Evolutionary conservation across 805 yeast genomes (phyloP).

Genomic region (Ogataea paradorogensis): DNA sequence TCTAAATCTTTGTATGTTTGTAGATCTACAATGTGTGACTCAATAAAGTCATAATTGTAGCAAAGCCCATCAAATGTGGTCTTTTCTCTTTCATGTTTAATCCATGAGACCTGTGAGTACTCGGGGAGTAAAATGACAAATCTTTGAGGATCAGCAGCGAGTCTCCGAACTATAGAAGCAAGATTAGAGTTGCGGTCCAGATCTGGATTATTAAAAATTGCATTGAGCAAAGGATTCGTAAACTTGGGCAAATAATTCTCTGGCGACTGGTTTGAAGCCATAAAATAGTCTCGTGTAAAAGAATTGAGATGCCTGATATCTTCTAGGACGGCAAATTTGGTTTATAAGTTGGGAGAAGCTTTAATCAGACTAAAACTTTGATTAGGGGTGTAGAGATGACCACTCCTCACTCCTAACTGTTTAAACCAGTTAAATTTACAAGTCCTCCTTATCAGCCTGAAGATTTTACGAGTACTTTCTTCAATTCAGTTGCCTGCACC

Average conservation of each 20-base stretch:
- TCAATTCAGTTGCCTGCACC: no score
- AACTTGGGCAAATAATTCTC: slow-evolving; percentile 44
- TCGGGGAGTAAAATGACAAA: slow-evolving; percentile 64
- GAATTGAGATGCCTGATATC: no score
- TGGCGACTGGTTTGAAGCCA: neutral
- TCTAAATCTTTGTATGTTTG: slow-evolving; percentile 27
- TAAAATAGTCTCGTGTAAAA: neutral
- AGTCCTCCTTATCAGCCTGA: no score
- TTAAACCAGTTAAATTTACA: no score
- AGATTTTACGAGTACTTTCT: no score
- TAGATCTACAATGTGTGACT: slow-evolving; percentile 50
- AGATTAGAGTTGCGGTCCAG: slow-evolving; percentile 43
- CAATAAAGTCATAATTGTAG: slow-evolving; percentile 56
- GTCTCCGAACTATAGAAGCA: slow-evolving; percentile 42
- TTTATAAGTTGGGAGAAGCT: no score
- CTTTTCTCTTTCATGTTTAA: slow-evolving; percentile 36
- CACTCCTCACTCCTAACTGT: no score
- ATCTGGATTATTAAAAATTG: slow-evolving; percentile 62
- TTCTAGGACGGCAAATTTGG: no score
- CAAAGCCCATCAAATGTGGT: slow-evolving; percentile 43
- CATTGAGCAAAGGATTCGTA: slow-evolving; percentile 61
- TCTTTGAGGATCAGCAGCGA: slow-evolving; percentile 45
- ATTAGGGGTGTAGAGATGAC: no score
- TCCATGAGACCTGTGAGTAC: slow-evolving; percentile 41
- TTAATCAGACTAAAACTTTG: no score